A percentile compares a stretch with the other conserved stretches of the same genome.
Conservation (phyloP, 192 early-diverging fungal species). For the Blastocladiella britannica region DNA sequence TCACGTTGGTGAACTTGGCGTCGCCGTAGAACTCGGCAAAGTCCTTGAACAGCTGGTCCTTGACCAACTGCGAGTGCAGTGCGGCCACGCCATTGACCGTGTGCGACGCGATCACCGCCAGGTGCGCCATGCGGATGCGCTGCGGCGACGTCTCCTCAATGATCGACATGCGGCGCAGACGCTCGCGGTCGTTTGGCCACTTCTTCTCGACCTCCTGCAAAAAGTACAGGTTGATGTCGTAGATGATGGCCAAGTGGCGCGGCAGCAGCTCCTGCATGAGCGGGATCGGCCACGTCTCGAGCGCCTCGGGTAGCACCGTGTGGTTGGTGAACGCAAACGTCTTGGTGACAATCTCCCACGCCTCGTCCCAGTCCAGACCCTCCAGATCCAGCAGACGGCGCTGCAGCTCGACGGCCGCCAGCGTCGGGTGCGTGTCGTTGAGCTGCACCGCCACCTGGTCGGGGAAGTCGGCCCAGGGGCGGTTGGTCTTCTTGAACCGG, state of each 20-base stretch:
- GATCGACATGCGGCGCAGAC: constrained; percentile 70
- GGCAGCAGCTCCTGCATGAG: constrained; percentile 81
- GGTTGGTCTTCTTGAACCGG: constrained; percentile 74
- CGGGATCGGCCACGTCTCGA: constrained; percentile 94
- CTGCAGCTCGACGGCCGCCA: constrained; percentile 83
- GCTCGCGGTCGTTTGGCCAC: constrained; percentile 68
- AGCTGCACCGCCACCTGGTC: constrained; percentile 89
- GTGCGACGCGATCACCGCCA: constrained; percentile 87
- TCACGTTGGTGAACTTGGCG: constrained; percentile 86
- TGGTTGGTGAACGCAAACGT: constrained; percentile 98
- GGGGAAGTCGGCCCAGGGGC: constrained; percentile 72
- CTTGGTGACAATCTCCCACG: constrained; percentile 73
- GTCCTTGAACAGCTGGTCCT: constrained; percentile 66
- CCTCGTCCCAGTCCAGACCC: constrained; percentile 75
- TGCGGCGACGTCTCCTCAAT: constrained; percentile 86
- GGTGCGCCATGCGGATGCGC: constrained; percentile 89
- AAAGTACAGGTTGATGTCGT: constrained; percentile 98
- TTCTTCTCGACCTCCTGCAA: constrained; percentile 75
- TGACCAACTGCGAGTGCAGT: constrained; percentile 62
- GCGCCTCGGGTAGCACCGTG: constrained; percentile 93
- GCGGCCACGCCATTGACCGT: constrained; percentile 91
- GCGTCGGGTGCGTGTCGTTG: constrained; percentile 94
- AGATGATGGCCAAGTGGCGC: constrained; percentile 95
- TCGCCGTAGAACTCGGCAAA: constrained; percentile 73
- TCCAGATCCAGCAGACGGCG: constrained; percentile 84